A percentile compares a stretch with the other conserved stretches of the same genome.
Conservation (phyloP, 1,139 yeast species). For the Taphrina communis region DNA sequence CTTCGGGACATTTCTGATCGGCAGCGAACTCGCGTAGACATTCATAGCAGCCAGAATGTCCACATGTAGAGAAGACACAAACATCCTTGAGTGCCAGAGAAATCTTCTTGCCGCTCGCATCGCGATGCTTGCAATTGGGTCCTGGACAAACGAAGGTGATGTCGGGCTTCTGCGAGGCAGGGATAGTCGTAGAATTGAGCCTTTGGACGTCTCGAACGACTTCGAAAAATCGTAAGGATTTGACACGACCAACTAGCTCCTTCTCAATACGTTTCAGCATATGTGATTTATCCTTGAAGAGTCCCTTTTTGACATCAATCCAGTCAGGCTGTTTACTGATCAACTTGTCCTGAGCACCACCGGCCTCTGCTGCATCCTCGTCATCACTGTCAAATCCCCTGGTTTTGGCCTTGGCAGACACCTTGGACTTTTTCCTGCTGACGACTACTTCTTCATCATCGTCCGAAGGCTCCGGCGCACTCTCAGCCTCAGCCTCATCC, state of each 20-base stretch:
- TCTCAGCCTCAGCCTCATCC: background rate
- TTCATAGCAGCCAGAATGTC: constrained; percentile 40
- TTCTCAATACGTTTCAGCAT: constrained; percentile 13
- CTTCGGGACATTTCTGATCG: constrained; percentile 24
- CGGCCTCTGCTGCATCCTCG: background rate
- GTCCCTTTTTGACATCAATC: constrained; percentile 12
- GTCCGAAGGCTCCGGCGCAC: background rate
- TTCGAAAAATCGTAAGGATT: constrained; percentile 14
- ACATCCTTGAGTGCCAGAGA: constrained; percentile 16
- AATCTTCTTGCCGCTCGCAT: background rate
- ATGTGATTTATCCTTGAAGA: constrained; percentile 20
- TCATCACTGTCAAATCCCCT: background rate
- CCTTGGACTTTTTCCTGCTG: background rate
- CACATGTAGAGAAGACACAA: constrained; percentile 39
- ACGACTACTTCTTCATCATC: background rate
- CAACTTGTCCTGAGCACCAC: constrained; percentile 13
- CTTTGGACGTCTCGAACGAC: constrained; percentile 28
- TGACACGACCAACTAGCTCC: constrained; percentile 20
- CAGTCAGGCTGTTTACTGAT: constrained; percentile 20
- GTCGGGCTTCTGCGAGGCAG: background rate
- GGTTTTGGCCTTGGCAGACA: background rate
- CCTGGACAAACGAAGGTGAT: constrained; percentile 18
- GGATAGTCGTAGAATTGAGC: constrained; percentile 15
- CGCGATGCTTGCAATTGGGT: constrained; percentile 12
- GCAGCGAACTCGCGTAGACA: constrained; percentile 29